Base-by-base conservation (phyloP, 2,329 filamentous ascomycete species). In the Nigrospora sphaerica region DNA sequence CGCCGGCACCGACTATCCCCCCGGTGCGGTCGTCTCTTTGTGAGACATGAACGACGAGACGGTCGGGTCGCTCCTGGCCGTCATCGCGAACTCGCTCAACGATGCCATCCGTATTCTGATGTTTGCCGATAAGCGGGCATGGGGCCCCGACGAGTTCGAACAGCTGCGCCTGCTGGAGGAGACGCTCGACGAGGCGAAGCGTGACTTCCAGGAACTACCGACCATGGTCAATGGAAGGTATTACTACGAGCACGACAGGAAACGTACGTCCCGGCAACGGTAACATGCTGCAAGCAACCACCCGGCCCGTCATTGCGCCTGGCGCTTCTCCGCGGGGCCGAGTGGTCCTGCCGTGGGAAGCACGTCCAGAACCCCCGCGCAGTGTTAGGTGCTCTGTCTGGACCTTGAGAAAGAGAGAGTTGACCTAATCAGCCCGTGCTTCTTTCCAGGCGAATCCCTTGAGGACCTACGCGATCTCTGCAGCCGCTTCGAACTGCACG, bases 71-170 rank as follows among this genome's bases (percentile, higher is more conserved):
- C 69, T 80, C 57, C 73, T 81, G 60, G 77, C 77, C 57, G 68
- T 68, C 63, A 78, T 81, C 61, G 78, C 78, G 54, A 74, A 69
- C 51, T 67, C 72, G 44, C 61, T 81, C 54, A 69, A 68, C 57
- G 74, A 79, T 52, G 71, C 69, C 48, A 62, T 80, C 54, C 75
- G 75, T 57, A 73, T 74, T 53, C 65, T 81, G 57, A 69, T 69
- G 63, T 70, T 77, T 53, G 72, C 77, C 55, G 78, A 81, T 61
- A 80, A 80, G 63, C 70, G 71, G 39, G 72, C 74, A 50, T 81
- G 78, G 78, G 75, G 72, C 0, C 65, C 69, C 18, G 77, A 80
- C 67, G 78, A 81, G 65, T 73, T 78, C 57, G 77, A 81, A 57
- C 78, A 81, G 64, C 61, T 75, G 47, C 73, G 71, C 47, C 71